phyloP scores from a whole-genome alignment of 768 basidiomycete genomes.

The Sarcomyxa edulis region DNA sequence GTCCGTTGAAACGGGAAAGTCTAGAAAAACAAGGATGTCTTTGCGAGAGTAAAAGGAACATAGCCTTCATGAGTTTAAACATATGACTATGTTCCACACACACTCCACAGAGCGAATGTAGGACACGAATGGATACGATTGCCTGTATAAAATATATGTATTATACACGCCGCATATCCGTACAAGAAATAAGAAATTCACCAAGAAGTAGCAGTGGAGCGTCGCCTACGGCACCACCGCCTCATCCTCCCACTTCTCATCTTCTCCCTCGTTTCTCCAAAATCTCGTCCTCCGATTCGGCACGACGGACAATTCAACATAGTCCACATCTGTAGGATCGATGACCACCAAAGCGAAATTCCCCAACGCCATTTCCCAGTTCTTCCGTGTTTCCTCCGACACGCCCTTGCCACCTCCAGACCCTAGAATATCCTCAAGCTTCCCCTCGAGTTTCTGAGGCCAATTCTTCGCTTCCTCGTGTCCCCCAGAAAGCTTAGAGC shows the following conservation, averaged over 20 bases:
- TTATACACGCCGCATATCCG: too few species aligned
- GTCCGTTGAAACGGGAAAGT: too few species aligned
- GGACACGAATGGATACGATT: too few species aligned
- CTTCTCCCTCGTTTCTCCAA: constrained; percentile 27
- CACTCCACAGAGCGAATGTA: too few species aligned
- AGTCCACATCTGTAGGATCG: constrained; percentile 68
- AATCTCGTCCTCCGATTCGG: constrained; percentile 60
- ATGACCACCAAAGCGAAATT: constrained; percentile 73
- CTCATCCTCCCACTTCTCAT: constrained; percentile 51
- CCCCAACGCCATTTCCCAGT: constrained; percentile 47
- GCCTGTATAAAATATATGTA: too few species aligned
- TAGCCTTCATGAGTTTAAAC: too few species aligned
- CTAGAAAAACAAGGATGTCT: too few species aligned
- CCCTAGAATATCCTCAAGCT: constrained; percentile 23
- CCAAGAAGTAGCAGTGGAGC: too few species aligned
- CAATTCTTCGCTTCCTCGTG: constrained; percentile 57
- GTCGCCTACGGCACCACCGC: constrained; percentile 71
- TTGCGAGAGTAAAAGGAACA: too few species aligned
- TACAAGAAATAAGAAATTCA: too few species aligned
- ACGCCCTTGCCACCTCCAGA: constrained; percentile 29
- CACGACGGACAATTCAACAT: constrained; percentile 49
- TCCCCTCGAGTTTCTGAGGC: constrained; percentile 41
- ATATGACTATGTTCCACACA: too few species aligned
- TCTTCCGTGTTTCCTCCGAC: constrained; percentile 38
- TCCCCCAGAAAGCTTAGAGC: constrained; percentile 41